Conservation (phyloP, 768 basidiomycete species). For the Rhodosporidiobolus odoratus region DNA sequence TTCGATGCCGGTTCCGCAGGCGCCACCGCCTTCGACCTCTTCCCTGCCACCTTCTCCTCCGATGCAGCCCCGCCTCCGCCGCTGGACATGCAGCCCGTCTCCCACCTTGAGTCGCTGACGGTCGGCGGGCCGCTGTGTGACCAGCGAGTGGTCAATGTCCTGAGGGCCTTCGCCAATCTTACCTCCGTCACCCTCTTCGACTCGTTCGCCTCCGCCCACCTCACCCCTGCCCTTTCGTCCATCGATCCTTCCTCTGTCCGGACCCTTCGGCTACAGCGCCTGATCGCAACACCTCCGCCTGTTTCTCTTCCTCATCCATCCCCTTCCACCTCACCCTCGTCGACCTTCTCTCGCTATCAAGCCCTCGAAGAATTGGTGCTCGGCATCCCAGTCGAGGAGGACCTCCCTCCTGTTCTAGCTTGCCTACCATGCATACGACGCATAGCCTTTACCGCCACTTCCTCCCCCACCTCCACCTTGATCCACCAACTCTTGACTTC, state of each 20-base stretch:
- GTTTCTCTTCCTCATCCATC: constrained; percentile 1
- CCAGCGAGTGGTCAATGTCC: constrained; percentile 12
- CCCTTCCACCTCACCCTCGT: background rate
- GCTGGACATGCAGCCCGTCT: constrained; percentile 12
- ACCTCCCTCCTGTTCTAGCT: constrained; percentile 3
- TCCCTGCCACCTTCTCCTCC: constrained; percentile 11
- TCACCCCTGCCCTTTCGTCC: constrained; percentile 12
- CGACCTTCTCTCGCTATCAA: constrained; percentile 1
- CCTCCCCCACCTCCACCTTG: constrained; percentile 1
- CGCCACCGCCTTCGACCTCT: constrained; percentile 21
- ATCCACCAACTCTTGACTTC: constrained; percentile 1
- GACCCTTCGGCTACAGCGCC: constrained; percentile 2
- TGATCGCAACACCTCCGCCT: background rate
- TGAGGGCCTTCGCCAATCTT: constrained; percentile 8
- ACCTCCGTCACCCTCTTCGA: background rate
- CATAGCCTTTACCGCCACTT: background rate
- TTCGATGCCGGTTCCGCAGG: constrained; percentile 8
- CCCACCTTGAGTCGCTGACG: background rate
- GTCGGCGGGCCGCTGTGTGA: constrained; percentile 22
- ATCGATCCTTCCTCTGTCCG: background rate
- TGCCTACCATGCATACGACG: background rate
- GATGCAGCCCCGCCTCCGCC: background rate
- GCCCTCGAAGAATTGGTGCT: constrained; percentile 4
- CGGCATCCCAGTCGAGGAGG: constrained; percentile 1
- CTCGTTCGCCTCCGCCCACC: constrained; percentile 24